Evolutionary conservation across 177 flowering plant genomes (phyloP).

Genomic region (Vitis hybrid): DNA sequence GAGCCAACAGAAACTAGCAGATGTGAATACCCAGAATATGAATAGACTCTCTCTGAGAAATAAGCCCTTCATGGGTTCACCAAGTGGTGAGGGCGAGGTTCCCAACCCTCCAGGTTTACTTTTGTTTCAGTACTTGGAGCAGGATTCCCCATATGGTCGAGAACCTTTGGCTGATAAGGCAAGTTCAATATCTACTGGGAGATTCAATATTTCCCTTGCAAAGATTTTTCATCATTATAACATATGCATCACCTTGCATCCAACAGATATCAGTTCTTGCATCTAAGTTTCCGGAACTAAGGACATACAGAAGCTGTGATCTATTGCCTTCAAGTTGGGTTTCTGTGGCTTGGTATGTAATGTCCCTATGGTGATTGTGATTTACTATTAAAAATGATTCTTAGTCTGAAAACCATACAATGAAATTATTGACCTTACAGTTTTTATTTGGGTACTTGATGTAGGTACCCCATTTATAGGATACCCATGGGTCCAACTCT

Average conservation of each 20-base stretch:
- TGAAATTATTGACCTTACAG: not conserved
- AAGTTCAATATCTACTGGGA: conserved; percentile 18
- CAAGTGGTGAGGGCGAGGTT: conserved; percentile 55
- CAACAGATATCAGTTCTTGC: conserved; percentile 74
- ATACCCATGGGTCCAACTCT: conserved; percentile 94
- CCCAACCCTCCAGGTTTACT: conserved; percentile 50
- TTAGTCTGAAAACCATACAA: too few relatives aligned
- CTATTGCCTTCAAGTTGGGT: conserved; percentile 85
- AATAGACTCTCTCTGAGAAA: conserved; percentile 37
- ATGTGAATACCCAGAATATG: conserved; percentile 26
- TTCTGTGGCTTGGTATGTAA: conserved; percentile 87
- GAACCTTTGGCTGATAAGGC: conserved; percentile 90
- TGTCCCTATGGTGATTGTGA: not conserved
- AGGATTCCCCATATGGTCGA: conserved; percentile 65
- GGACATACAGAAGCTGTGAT: conserved; percentile 76
- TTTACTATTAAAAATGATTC: too few relatives aligned
- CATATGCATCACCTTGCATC: conserved; percentile 13
- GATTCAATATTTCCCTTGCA: not conserved
- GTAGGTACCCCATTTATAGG: conserved; percentile 95
- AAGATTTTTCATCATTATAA: not conserved
- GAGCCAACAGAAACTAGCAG: conserved; percentile 31
- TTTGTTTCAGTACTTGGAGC: conserved; percentile 72
- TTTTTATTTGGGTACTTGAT: conserved; percentile 14
- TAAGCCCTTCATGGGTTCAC: conserved; percentile 34
- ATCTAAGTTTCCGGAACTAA: conserved; percentile 63